Conservation (phyloP, 1,284 basidiomycete species). For the Tilletia indica region DNA sequence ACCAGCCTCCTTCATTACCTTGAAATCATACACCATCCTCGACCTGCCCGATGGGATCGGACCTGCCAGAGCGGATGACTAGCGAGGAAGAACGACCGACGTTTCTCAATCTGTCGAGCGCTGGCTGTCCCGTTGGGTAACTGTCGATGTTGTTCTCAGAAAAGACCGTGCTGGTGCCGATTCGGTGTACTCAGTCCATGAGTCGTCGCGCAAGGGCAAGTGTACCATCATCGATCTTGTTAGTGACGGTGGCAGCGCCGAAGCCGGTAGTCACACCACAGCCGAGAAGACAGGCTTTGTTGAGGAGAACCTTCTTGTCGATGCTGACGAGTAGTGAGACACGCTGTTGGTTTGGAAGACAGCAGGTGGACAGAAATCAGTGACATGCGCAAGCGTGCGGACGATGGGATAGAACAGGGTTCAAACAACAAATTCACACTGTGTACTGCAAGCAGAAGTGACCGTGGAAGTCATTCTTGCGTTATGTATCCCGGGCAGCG, state of each 20-base stretch:
- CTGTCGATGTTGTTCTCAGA: background rate
- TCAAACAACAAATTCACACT: no score
- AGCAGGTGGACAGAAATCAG: no score
- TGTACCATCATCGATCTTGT: slow-evolving; percentile 63
- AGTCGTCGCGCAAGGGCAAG: background rate
- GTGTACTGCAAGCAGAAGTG: slow-evolving; percentile 97
- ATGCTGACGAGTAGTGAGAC: slow-evolving; percentile 94
- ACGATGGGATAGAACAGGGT: no score
- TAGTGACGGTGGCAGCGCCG: slow-evolving; percentile 73
- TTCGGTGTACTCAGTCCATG: background rate
- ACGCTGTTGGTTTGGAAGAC: no score
- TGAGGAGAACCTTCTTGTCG: slow-evolving; percentile 76
- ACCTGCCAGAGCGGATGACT: background rate
- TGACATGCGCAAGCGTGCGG: no score
- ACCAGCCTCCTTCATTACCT: slow-evolving; percentile 3
- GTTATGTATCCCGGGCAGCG: slow-evolving; percentile 84
- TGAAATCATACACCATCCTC: slow-evolving; percentile 12
- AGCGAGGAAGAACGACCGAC: slow-evolving; percentile 10
- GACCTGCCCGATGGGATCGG: background rate
- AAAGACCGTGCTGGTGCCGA: background rate
- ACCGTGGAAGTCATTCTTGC: slow-evolving; percentile 95
- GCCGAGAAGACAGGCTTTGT: slow-evolving; percentile 86
- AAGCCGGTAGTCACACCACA: slow-evolving; percentile 98
- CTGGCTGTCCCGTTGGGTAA: background rate
- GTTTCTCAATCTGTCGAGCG: background rate